phyloP scores from a whole-genome alignment of 495 filamentous ascomycete species.

The Ramalina peruviana region DNA sequence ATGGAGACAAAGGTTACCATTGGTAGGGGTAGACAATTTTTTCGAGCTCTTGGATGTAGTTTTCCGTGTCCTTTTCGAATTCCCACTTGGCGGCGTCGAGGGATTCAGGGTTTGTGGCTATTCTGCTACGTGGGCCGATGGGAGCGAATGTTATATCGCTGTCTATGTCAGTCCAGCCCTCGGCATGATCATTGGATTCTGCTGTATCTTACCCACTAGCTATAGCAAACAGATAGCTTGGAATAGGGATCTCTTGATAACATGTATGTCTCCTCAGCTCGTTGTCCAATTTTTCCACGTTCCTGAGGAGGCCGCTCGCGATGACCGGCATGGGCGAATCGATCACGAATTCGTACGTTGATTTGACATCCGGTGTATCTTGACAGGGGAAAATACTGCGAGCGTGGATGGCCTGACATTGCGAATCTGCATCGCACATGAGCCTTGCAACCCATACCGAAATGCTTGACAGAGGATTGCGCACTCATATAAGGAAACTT shows the following conservation, averaged over 20 bases:
- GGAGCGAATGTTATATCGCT: constrained; percentile 68
- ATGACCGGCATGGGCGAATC: constrained; percentile 75
- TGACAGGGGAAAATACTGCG: constrained; percentile 91
- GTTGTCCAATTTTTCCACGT: constrained; percentile 29
- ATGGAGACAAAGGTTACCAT: constrained; percentile 26
- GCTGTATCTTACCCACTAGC: constrained; percentile 51
- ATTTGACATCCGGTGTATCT: constrained; percentile 92
- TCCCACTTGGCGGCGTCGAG: constrained; percentile 76
- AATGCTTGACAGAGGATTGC: constrained; percentile 9
- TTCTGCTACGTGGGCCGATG: constrained; percentile 71
- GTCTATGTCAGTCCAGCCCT: neutral
- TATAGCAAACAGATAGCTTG: constrained; percentile 84
- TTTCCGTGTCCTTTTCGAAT: constrained; percentile 77
- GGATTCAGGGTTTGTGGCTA: constrained; percentile 79
- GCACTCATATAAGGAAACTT: constrained; percentile 87
- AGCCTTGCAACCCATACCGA: neutral
- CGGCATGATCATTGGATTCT: neutral
- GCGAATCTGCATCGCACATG: constrained; percentile 45
- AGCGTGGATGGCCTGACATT: constrained; percentile 93
- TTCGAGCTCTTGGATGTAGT: constrained; percentile 78
- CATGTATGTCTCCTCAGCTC: constrained; percentile 59
- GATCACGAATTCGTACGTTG: constrained; percentile 76
- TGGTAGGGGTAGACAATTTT: constrained; percentile 75
- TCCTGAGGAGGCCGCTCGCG: constrained; percentile 66
- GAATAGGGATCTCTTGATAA: constrained; percentile 79